Base-by-base conservation (phyloP, 1,139 yeast species). In the Lodderomyces jiufengensis region DNA sequence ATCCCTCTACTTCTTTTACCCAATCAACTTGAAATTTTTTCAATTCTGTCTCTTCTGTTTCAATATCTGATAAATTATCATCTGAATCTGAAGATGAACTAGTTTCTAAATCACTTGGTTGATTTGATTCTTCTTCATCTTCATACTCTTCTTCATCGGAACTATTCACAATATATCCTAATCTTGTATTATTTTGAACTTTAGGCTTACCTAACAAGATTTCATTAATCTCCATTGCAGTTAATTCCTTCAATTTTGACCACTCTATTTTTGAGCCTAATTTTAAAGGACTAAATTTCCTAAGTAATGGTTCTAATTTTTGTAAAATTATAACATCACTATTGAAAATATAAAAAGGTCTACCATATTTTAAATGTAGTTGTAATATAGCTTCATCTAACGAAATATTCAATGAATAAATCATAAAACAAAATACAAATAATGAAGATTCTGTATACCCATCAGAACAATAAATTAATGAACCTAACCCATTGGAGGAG, bases 381-480 rank as follows among this genome's bases (percentile, higher is more conserved):
- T 73, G 71, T 13, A 84, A 52, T 42, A 76, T 64, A 2, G 80
- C 80, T 20, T 69, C 70, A 34, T 69, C 74, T n/a, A 75, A 46
- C 1, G 78, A 61, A 24, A 75, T 52, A 36, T 83, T 76, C 29
- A 78, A 67, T 3, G 83, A 59, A 56, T 83, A 90, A 44, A 90
- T 82, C 39, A 84, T 49, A 52, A 76, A 88, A 43, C 88, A 77
- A 30, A 87, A 63, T 0, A 80, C 76, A 32, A 90, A 61, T 21
- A 90, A 67, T 4, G 95, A 80, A 42, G 90, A 84, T 54, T 90
- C 97, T 0, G 97, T 87, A 57, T 88, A 90, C 0, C 97, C 97
- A 61, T 90, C 97, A 3, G 85, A 76, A 53, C 96, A 88, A 54
- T 81, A 83, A 11, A 88, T 66, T 43, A 90, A 57, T 2, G 71